Evolutionary conservation across 768 basidiomycete genomes (phyloP).

Genomic region (Sistotremastrum niveocremeum): DNA sequence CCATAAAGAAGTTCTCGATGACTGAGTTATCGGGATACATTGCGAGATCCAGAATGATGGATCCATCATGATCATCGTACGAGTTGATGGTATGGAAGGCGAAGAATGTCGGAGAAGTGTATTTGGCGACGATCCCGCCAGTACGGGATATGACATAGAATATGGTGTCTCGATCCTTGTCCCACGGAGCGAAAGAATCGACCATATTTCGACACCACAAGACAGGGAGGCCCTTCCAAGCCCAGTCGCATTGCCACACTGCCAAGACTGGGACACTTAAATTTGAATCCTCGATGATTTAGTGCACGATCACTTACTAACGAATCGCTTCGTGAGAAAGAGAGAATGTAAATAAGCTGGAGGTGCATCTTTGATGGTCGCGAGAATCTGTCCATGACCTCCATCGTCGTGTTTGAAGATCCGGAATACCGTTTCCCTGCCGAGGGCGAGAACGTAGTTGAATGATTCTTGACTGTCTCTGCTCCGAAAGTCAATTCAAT

Average conservation of each 20-base stretch:
- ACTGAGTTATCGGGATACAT: constrained; percentile 20
- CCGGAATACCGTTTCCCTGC: constrained; percentile 25
- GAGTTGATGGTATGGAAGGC: constrained; percentile 28
- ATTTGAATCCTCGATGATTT: no score
- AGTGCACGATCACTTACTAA: constrained; percentile 8
- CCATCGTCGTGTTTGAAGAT: constrained; percentile 18
- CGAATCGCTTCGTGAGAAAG: constrained; percentile 22
- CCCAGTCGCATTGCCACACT: no score
- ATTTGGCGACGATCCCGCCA: constrained; percentile 24
- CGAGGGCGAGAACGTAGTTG: constrained; percentile 21
- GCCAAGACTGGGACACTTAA: no score
- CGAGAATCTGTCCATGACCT: constrained; percentile 18
- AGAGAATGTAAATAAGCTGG: constrained; percentile 27
- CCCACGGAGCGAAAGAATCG: constrained; percentile 19
- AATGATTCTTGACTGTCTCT: constrained; percentile 19
- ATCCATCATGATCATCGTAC: constrained; percentile 20
- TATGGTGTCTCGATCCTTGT: constrained; percentile 14
- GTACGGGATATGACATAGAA: constrained; percentile 27
- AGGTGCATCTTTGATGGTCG: constrained; percentile 24
- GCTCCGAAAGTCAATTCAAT: no score
- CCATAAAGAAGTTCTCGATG: constrained; percentile 19
- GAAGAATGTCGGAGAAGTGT: constrained; percentile 25
- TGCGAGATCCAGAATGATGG: constrained; percentile 23
- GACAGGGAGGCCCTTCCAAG: constrained; percentile 9
- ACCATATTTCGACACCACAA: constrained; percentile 20